Evolutionary conservation across 1,284 basidiomycete genomes (phyloP).

Genomic region (Dichomitus squalens): DNA sequence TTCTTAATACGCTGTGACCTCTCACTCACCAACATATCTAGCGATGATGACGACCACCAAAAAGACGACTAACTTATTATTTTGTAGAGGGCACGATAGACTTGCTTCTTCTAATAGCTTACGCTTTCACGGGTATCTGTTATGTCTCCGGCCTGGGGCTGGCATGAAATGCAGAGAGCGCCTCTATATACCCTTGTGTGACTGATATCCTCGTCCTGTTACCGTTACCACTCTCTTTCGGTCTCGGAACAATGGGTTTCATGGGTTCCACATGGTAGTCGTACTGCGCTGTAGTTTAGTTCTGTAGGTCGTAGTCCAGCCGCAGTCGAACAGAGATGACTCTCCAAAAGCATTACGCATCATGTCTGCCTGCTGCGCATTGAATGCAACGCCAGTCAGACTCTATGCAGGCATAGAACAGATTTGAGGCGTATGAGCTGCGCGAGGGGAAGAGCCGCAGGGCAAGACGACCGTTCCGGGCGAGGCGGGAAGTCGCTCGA

Average conservation of each 20-base stretch:
- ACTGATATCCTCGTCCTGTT: background rate
- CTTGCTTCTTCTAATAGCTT: conserved; percentile 19
- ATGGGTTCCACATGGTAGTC: background rate
- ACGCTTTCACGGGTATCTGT: background rate
- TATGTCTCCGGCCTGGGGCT: conserved; percentile 5
- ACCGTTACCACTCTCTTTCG: background rate
- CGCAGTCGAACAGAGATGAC: background rate
- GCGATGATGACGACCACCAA: conserved; percentile 19
- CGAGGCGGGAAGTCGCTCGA: background rate
- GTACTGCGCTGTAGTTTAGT: background rate
- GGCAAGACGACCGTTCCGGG: background rate
- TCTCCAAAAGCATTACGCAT: background rate
- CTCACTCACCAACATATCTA: background rate
- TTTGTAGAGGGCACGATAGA: conserved; percentile 20
- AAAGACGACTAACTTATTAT: conserved; percentile 25
- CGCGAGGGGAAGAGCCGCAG: background rate
- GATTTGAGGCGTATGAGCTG: background rate
- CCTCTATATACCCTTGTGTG: background rate
- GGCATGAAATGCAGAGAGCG: conserved; percentile 9
- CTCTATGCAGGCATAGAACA: too few relatives aligned
- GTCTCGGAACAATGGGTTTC: background rate
- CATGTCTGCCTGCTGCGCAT: background rate
- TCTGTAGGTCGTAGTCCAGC: background rate
- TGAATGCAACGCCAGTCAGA: too few relatives aligned
- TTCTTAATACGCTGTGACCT: background rate